Conservation (phyloP, 2,329 filamentous ascomycete species). For the Diaporthe australafricana region DNA sequence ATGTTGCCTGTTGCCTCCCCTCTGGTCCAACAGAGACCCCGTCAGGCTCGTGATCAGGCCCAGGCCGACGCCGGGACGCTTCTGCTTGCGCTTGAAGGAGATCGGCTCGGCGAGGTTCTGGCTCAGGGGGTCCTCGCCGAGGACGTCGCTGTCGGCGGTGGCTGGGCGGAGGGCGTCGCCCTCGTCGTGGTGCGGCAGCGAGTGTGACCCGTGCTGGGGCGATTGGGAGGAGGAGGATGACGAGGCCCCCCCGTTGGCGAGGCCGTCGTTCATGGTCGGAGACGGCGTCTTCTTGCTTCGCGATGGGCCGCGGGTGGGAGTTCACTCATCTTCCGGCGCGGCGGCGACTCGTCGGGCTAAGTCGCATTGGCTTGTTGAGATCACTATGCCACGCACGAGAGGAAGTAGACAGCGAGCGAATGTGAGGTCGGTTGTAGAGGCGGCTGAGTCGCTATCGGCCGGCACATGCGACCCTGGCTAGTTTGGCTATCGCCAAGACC, state of each 20-base stretch:
- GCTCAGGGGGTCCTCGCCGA: slow-evolving; percentile 68
- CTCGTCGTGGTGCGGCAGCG: slow-evolving; percentile 56
- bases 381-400: background rate
- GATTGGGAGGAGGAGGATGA: slow-evolving; percentile 45
- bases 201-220: slow-evolving; percentile 45
- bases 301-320: slow-evolving; percentile 27
- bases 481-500: background rate
- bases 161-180: slow-evolving; percentile 53
- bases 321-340: slow-evolving; percentile 34
- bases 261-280: slow-evolving; percentile 39
- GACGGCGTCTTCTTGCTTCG: slow-evolving; percentile 27
- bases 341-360: slow-evolving; percentile 21
- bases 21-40: slow-evolving; percentile 40
- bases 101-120: slow-evolving; percentile 63
- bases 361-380: slow-evolving; percentile 2
- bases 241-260: slow-evolving; percentile 43
- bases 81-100: slow-evolving; percentile 80
- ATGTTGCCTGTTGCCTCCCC: slow-evolving; percentile 28
- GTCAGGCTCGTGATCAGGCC: slow-evolving; percentile 63
- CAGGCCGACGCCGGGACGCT: slow-evolving; percentile 54
- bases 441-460: slow-evolving; percentile 12
- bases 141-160: slow-evolving; percentile 51
- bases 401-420: background rate
- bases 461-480: slow-evolving; percentile 2
- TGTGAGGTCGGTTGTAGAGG: background rate